Conservation (phyloP, 1,284 basidiomycete genomes). For the Pulveroboletus sp. region DNA sequence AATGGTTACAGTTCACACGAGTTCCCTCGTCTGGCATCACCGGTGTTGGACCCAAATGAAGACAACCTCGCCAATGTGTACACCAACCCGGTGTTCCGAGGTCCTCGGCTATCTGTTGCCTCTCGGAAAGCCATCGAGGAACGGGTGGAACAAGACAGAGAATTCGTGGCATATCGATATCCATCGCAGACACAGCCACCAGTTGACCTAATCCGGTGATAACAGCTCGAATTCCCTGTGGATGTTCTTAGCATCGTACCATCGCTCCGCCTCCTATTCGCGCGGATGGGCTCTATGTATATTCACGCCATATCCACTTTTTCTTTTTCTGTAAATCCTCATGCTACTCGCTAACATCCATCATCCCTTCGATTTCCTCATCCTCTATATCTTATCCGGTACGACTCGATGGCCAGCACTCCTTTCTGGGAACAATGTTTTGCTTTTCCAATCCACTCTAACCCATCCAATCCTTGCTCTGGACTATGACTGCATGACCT, state of each 20-base stretch:
- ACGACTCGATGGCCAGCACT: conserved; percentile 24
- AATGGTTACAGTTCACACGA: conserved; percentile 41
- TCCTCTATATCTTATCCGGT: conserved; percentile 21
- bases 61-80: conserved; percentile 45
- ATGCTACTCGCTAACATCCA: conserved; percentile 23
- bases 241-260: conserved; percentile 7
- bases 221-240: not conserved
- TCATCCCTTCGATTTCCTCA: conserved; percentile 18
- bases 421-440: conserved; percentile 33
- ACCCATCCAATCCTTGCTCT: conserved; percentile 28
- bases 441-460: conserved; percentile 15
- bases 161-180: conserved; percentile 83
- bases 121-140: conserved; percentile 71
- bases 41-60: conserved; percentile 48
- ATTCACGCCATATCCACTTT: conserved; percentile 4
- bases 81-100: conserved; percentile 46
- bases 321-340: conserved; percentile 26
- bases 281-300: conserved; percentile 7
- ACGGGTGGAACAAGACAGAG: conserved; percentile 74
- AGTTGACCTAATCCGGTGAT: conserved; percentile 56
- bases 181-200: conserved; percentile 67
- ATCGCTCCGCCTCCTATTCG: conserved; percentile 7
- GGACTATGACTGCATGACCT: conserved; percentile 33
- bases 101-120: conserved; percentile 57
- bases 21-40: conserved; percentile 46